Conservation (phyloP, 257 asterid genomes). For the Anisodus acutangulus region DNA sequence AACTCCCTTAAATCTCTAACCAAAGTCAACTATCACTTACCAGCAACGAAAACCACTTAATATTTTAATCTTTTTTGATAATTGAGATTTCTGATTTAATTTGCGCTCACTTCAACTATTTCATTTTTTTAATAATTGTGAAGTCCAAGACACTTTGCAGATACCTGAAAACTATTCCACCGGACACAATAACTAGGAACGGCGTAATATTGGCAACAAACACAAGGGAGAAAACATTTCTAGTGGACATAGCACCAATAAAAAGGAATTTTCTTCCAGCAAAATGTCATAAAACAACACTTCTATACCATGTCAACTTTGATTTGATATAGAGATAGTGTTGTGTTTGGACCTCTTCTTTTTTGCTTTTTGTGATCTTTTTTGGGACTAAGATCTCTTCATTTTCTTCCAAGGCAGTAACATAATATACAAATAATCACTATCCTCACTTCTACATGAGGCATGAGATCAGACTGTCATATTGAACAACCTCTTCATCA, state of each 20-base stretch:
- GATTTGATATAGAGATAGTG: too few relatives aligned
- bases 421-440: not conserved
- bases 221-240: not conserved
- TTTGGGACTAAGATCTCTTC: not conserved
- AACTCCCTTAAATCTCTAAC: not conserved
- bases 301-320: not conserved
- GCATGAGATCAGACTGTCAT: conserved; percentile 2
- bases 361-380: not conserved
- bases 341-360: not conserved
- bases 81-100: not conserved
- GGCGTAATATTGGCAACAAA: not conserved
- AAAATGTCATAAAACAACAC: not conserved
- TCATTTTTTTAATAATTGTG: not conserved
- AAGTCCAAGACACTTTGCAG: not conserved
- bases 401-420: not conserved
- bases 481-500: not conserved
- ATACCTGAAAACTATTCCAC: not conserved
- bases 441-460: not conserved
- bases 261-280: not conserved
- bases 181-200: not conserved
- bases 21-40: not conserved
- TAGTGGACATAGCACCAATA: not conserved
- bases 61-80: not conserved
- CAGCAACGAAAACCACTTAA: not conserved
- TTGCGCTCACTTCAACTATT: not conserved